Evolutionary conservation across 805 yeast species (phyloP).

Genomic region (Wickerhamomyces sydowiorum): DNA sequence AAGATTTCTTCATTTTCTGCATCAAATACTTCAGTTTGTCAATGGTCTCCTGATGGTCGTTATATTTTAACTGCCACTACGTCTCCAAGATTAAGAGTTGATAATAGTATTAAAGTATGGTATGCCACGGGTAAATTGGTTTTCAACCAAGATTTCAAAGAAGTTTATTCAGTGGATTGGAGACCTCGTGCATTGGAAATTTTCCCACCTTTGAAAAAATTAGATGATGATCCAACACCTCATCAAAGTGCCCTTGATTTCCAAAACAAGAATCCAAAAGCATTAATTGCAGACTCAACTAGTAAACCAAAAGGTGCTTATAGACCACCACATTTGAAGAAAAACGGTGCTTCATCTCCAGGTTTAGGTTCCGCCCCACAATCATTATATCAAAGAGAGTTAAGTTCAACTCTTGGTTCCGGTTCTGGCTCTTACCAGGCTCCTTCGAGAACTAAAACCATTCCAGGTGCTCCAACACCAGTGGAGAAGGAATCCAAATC

Average conservation of each 20-base stretch:
- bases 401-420: constrained; percentile 22
- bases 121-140: constrained; percentile 81
- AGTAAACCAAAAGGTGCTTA: constrained; percentile 89
- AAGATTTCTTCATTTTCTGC: constrained; percentile 84
- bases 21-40: constrained; percentile 90
- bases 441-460: constrained; percentile 34
- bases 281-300: constrained; percentile 27
- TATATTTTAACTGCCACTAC: constrained; percentile 93
- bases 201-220: constrained; percentile 31
- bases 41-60: constrained; percentile 97
- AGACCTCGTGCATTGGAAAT: constrained; percentile 42
- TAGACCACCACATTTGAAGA: constrained; percentile 91
- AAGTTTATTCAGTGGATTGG: constrained; percentile 81
- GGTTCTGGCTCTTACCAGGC: constrained; percentile 22
- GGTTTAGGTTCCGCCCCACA: constrained; percentile 25
- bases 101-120: constrained; percentile 92
- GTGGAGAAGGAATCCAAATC: constrained; percentile 47
- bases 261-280: constrained; percentile 31
- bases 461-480: constrained; percentile 55
- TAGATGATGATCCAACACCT: constrained; percentile 54
- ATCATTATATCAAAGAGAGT: constrained; percentile 55
- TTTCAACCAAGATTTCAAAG: constrained; percentile 73
- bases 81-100: constrained; percentile 93
- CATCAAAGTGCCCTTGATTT: constrained; percentile 67
- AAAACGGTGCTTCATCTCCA: constrained; percentile 35